A percentile compares a stretch with the other conserved stretches of the same genome.
These are phyloP conservation scores for Agaricales sp. DNA, from an alignment of 1,284 basidiomycete species.

Conservation along the genomic window DNA sequence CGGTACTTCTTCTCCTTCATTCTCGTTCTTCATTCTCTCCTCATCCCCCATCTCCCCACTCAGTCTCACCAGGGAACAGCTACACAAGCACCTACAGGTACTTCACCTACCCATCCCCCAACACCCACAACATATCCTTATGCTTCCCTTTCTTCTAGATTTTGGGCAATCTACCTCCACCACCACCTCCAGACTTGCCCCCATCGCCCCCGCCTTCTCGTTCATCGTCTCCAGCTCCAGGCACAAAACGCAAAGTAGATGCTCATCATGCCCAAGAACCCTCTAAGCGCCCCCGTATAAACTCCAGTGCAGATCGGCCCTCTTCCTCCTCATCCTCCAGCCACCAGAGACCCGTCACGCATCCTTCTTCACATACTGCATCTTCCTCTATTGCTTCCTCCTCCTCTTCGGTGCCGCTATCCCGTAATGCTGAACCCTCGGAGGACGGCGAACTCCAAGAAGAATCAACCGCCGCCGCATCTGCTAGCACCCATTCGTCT, in stretches of 20 bases:
- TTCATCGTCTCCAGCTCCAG: slow-evolving; percentile 43
- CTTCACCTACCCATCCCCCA: slow-evolving; percentile 11
- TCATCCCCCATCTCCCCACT: slow-evolving; percentile 21
- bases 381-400: slow-evolving; percentile 18
- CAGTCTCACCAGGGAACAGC: slow-evolving; percentile 49
- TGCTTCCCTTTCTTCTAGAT: slow-evolving; percentile 29
- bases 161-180: slow-evolving; percentile 41
- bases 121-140: slow-evolving; percentile 12
- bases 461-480: slow-evolving; percentile 15
- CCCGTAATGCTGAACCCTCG: slow-evolving; percentile 32
- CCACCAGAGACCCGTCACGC: no score
- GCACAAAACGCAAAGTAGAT: slow-evolving; percentile 52
- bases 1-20: slow-evolving; percentile 3
- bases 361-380: slow-evolving; percentile 8
- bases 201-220: slow-evolving; percentile 60
- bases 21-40: neutral
- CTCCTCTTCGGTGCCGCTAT: slow-evolving; percentile 21
- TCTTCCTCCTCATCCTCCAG: slow-evolving; percentile 18
- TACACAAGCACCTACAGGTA: slow-evolving; percentile 52
- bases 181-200: slow-evolving; percentile 52
- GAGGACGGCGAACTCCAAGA: slow-evolving; percentile 51
- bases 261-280: slow-evolving; percentile 31
- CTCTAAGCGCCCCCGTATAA: slow-evolving; percentile 46
- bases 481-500: slow-evolving; percentile 9
- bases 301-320: slow-evolving; percentile 23